These are phyloP conservation scores for Tetraselmis striata DNA, from an alignment of 139 green algal species.

Conservation along the genomic window DNA sequence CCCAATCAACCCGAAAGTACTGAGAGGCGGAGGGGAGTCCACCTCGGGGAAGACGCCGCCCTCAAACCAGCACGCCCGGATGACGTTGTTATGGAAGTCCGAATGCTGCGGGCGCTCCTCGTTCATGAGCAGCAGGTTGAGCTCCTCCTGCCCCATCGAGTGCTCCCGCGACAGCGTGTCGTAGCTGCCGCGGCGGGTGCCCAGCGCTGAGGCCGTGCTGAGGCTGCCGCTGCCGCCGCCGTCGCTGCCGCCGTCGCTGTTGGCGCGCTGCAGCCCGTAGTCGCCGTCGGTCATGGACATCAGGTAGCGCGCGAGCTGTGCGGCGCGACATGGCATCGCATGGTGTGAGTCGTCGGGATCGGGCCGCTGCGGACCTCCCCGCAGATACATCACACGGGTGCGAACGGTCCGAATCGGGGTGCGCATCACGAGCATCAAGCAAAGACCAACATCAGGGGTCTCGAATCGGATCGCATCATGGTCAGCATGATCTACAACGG, in stretches of 20 bases:
- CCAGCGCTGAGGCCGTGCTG: no score
- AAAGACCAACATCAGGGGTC: no score
- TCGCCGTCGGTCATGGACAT: neutral
- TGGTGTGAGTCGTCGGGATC: no score
- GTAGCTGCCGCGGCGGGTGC: no score
- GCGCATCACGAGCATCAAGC: no score
- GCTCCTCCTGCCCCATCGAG: neutral
- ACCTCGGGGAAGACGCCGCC: neutral
- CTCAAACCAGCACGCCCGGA: neutral
- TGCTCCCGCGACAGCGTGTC: neutral
- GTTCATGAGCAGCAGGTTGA: neutral
- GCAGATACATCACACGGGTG: no score
- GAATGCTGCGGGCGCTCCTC: neutral
- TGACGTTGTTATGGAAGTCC: neutral
- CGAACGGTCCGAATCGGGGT: no score
- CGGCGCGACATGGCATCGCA: no score
- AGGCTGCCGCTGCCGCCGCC: neutral
- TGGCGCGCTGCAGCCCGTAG: neutral
- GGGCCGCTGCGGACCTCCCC: no score
- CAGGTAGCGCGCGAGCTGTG: neutral
- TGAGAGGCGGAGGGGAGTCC: neutral
- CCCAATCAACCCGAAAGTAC: no score
- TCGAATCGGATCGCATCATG: no score
- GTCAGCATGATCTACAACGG: no score
- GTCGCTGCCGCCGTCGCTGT: neutral